Evolutionary conservation across 2,329 filamentous ascomycete genomes (phyloP).

Genomic region (Venturia asperata): DNA sequence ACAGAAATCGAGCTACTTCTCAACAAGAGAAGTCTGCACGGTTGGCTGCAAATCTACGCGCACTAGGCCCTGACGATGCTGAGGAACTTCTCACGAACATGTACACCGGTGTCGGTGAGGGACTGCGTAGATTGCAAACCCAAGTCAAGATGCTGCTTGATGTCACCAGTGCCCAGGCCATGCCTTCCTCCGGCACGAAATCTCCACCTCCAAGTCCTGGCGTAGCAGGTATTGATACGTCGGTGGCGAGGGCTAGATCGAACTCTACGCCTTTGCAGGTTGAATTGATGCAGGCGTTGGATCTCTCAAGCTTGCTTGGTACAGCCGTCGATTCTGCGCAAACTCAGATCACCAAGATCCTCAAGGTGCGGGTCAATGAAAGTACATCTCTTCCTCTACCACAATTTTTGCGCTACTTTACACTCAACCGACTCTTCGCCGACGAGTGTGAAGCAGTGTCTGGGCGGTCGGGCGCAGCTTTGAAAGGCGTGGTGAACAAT

Average conservation of each 20-base stretch:
- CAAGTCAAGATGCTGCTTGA: conserved; percentile 95
- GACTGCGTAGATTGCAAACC: conserved; percentile 73
- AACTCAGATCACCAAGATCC: conserved; percentile 62
- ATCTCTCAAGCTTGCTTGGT: conserved; percentile 69
- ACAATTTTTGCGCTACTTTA: conserved; percentile 74
- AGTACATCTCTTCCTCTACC: conserved; percentile 59
- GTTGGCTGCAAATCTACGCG: conserved; percentile 77
- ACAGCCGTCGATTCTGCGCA: conserved; percentile 77
- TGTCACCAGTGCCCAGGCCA: conserved; percentile 68
- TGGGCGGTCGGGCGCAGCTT: conserved; percentile 63
- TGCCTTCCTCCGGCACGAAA: conserved; percentile 34
- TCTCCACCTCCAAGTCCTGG: conserved; percentile 45
- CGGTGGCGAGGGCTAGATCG: conserved; percentile 10
- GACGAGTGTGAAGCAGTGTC: conserved; percentile 83
- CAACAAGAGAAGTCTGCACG: conserved; percentile 87
- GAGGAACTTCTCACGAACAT: conserved; percentile 75
- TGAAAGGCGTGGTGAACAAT: conserved; percentile 72
- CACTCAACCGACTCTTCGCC: conserved; percentile 72
- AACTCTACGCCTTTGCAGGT: conserved; percentile 46
- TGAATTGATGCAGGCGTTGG: conserved; percentile 68
- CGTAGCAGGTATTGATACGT: conserved; percentile 24
- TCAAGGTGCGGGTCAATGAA: conserved; percentile 71
- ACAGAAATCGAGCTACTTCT: conserved; percentile 56
- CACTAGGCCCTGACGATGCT: conserved; percentile 74
- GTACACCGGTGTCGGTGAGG: conserved; percentile 83